phyloP scores from a whole-genome alignment of 768 basidiomycete genomes.

The Suillus luteus region DNA sequence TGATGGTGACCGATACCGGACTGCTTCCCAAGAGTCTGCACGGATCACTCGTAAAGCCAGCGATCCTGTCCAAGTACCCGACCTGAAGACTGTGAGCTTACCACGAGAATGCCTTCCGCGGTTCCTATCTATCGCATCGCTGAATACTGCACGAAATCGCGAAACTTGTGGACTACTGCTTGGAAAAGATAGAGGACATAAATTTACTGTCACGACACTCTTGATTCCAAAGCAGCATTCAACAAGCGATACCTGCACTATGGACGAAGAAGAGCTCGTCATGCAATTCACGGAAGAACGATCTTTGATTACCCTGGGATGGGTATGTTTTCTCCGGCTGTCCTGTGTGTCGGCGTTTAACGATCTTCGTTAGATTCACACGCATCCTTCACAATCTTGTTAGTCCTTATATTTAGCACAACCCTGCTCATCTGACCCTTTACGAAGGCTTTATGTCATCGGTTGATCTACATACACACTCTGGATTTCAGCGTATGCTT shows the following conservation, averaged over 20 bases:
- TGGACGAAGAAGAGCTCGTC: constrained; percentile 88
- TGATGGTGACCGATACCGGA: constrained; percentile 32
- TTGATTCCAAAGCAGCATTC: constrained; percentile 88
- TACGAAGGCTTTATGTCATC: constrained; percentile 86
- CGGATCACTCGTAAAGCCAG: constrained; percentile 34
- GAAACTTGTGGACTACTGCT: constrained; percentile 89
- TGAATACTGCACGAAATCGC: constrained; percentile 74
- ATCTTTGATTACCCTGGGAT: constrained; percentile 84
- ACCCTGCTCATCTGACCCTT: constrained; percentile 12
- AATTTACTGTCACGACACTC: constrained; percentile 75
- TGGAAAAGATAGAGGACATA: constrained; percentile 62
- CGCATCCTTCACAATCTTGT: constrained; percentile 90
- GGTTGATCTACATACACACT: constrained; percentile 89
- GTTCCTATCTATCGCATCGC: constrained; percentile 75
- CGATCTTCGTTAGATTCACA: constrained; percentile 68
- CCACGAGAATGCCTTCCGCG: constrained; percentile 73
- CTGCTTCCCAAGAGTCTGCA: constrained; percentile 37
- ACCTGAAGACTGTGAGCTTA: constrained; percentile 64
- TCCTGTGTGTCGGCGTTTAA: constrained; percentile 1
- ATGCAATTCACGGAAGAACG: constrained; percentile 82
- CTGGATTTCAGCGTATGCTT: constrained; percentile 86
- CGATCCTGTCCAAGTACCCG: constrained; percentile 37
- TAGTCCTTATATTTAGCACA: constrained; percentile 27
- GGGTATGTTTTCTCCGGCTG: constrained; percentile 54
- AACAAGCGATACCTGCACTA: constrained; percentile 89